Evolutionary conservation across 257 asterid genomes (phyloP).

Genomic region (Echites panduratus): DNA sequence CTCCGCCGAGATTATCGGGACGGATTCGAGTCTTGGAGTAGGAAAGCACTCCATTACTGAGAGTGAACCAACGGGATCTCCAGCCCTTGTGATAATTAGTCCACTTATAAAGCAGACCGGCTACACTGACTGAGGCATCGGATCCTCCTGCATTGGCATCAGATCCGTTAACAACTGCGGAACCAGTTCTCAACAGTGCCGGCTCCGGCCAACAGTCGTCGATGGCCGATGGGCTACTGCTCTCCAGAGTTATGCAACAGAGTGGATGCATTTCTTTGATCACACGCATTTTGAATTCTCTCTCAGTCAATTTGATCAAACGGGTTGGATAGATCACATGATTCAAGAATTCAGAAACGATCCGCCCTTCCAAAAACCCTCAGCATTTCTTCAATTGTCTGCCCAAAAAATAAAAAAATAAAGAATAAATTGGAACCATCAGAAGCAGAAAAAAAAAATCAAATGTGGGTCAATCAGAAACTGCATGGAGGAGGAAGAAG

Average conservation of each 20-base stretch:
- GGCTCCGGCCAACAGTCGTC: slow-evolving; percentile 71
- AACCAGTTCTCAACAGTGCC: slow-evolving; percentile 60
- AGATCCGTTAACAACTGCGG: slow-evolving; percentile 70
- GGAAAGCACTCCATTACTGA: slow-evolving; percentile 67
- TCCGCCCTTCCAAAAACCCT: not conserved
- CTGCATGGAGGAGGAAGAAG: slow-evolving; percentile 1
- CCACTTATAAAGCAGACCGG: slow-evolving; percentile 84
- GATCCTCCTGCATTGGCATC: slow-evolving; percentile 55
- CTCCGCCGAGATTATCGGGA: slow-evolving; percentile 41
- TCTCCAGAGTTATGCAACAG: slow-evolving; percentile 78
- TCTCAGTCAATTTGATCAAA: not conserved
- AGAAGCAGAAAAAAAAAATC: not conserved
- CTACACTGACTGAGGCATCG: slow-evolving; percentile 50
- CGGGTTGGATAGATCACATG: not conserved
- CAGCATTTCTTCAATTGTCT: not conserved
- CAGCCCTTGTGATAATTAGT: slow-evolving; percentile 92
- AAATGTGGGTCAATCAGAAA: not conserved
- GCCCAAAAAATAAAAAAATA: not conserved
- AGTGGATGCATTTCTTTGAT: slow-evolving; percentile 86
- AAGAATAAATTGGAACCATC: no score
- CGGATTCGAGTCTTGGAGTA: slow-evolving; percentile 61
- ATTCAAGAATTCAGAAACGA: not conserved
- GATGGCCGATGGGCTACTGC: slow-evolving; percentile 35
- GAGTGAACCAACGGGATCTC: slow-evolving; percentile 93
- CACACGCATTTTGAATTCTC: slow-evolving; percentile 51